Percentiles rank a stretch among this genome's conserved stretches.
Conservation (phyloP, 805 yeast species). For the Barnettozyma sucrosica region DNA sequence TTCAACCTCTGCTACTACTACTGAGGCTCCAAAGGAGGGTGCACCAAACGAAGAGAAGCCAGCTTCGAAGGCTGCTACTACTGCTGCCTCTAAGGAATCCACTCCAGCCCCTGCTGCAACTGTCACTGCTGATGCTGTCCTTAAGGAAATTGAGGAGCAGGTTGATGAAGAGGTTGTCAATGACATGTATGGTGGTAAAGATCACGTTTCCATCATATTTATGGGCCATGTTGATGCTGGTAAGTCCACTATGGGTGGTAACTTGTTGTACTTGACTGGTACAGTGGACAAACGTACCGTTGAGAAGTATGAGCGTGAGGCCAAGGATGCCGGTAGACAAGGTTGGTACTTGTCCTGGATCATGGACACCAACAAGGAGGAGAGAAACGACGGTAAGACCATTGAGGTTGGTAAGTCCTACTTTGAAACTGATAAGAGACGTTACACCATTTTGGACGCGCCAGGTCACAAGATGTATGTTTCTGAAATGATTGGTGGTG, state of each 20-base stretch:
- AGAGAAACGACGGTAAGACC: slow-evolving; percentile 97
- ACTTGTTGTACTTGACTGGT: slow-evolving; percentile 85
- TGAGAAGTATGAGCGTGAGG: slow-evolving; percentile 96
- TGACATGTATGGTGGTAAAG: slow-evolving; percentile 96
- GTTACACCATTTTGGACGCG: slow-evolving; percentile 97
- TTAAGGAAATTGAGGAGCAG: slow-evolving; percentile 70
- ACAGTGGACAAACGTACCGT: slow-evolving; percentile 98
- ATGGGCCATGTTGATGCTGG: slow-evolving; percentile 99
- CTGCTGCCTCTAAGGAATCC: slow-evolving; percentile 17
- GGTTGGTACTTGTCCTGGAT: slow-evolving; percentile 99
- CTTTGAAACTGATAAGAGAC: slow-evolving; percentile 95
- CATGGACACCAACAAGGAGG: slow-evolving; percentile 98
- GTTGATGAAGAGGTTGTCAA: slow-evolving; percentile 83
- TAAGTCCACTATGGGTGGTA: slow-evolving; percentile 99
- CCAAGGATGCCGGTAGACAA: slow-evolving; percentile 98
- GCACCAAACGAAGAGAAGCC: slow-evolving; percentile 13
- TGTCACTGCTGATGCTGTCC: slow-evolving; percentile 39
- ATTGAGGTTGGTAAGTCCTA: slow-evolving; percentile 98
- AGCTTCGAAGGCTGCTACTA: slow-evolving; percentile 17
- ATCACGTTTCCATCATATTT: slow-evolving; percentile 91
- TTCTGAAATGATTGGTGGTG: slow-evolving; percentile 99
- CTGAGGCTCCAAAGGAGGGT: slow-evolving; percentile 19
- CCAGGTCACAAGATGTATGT: slow-evolving; percentile 99
- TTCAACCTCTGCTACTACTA: slow-evolving; percentile 8
- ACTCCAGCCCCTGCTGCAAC: slow-evolving; percentile 20